phyloP scores from a whole-genome alignment of 805 yeast genomes.

The Wickerhamomyces hampshirensis region DNA sequence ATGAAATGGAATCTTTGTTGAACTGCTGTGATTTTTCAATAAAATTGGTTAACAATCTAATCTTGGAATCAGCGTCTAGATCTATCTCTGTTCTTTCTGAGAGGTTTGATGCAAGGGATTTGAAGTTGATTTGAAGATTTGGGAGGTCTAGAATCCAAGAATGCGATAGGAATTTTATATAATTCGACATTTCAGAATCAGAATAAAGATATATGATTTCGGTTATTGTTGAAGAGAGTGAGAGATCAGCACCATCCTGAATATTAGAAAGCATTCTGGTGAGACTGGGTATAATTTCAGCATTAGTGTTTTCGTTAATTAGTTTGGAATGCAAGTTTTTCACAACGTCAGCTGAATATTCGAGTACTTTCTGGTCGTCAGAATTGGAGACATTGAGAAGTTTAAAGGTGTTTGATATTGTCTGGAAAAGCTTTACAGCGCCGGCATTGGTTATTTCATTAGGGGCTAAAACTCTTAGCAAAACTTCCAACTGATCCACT shows the following conservation, averaged over 20 bases:
- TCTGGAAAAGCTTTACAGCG: constrained; percentile 6
- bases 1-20: constrained; percentile 1
- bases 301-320: no score
- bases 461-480: no score
- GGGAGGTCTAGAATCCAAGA: constrained; percentile 6
- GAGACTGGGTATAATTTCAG: constrained; percentile 5
- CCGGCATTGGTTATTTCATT: background rate
- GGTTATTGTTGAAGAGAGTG: constrained; percentile 4
- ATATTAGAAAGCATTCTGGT: constrained; percentile 1
- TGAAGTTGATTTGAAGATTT: constrained; percentile 4
- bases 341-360: constrained; percentile 6
- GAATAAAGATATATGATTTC: constrained; percentile 11
- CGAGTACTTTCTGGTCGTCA: constrained; percentile 2
- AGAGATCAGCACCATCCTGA: constrained; percentile 3
- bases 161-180: constrained; percentile 8
- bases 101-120: constrained; percentile 1
- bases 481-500: constrained; percentile 5
- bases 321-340: constrained; percentile 1
- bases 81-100: background rate
- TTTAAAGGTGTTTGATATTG: constrained; percentile 6
- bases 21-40: constrained; percentile 2
- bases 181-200: constrained; percentile 1
- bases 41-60: constrained; percentile 4
- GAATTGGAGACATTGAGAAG: constrained; percentile 2
- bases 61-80: constrained; percentile 3